These are phyloP conservation scores for Zymoseptoria ardabiliae DNA, from an alignment of 2,329 filamentous ascomycete species.

Conservation along the genomic window DNA sequence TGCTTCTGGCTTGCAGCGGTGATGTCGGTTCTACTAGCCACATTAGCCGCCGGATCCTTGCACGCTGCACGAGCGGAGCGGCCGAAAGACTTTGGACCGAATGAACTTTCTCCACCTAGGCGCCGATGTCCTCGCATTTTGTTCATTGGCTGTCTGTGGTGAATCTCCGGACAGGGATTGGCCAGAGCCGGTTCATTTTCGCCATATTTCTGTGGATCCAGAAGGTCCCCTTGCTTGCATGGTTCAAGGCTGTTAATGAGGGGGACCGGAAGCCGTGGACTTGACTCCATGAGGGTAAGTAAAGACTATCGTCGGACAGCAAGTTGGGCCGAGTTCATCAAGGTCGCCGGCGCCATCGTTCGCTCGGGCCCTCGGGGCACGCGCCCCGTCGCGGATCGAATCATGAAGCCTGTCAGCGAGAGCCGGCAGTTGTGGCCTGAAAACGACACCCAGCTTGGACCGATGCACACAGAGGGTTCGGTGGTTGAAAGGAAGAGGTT, in stretches of 20 bases:
- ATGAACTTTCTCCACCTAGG: background rate
- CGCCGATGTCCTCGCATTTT: background rate
- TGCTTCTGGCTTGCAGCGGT: background rate
- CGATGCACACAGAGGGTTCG: no score
- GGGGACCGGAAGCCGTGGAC: background rate
- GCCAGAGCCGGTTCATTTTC: background rate
- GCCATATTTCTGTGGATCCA: background rate
- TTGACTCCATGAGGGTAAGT: background rate
- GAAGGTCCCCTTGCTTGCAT: background rate
- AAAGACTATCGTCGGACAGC: background rate
- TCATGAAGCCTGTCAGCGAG: no score
- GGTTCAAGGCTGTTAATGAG: background rate
- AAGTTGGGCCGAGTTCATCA: background rate
- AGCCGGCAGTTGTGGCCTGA: no score
- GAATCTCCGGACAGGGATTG: background rate
- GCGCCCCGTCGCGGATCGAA: no score
- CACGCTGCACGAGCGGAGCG: background rate
- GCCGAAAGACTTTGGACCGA: background rate
- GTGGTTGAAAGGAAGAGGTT: no score
- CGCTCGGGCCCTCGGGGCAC: background rate
- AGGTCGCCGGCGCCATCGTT: background rate
- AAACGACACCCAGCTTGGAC: no score
- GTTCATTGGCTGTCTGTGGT: background rate
- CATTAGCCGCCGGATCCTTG: background rate
- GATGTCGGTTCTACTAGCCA: background rate